phyloP scores from a whole-genome alignment of 495 filamentous ascomycete species.

The Neurospora sp. region DNA sequence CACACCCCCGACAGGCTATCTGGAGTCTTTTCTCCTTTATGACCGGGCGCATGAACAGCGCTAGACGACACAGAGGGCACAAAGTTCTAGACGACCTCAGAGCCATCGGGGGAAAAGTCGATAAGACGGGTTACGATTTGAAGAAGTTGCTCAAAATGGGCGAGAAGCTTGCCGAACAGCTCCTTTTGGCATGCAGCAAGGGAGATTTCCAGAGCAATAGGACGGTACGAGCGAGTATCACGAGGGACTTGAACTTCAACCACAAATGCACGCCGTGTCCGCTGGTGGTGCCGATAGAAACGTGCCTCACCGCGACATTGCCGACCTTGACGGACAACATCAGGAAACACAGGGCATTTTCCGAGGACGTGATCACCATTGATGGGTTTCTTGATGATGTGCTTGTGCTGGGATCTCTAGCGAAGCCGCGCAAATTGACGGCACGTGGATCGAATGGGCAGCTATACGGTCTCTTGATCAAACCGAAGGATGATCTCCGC shows the following conservation, averaged over 20 bases:
- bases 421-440: slow-evolving; percentile 83
- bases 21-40: slow-evolving; percentile 86
- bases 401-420: slow-evolving; percentile 79
- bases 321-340: slow-evolving; percentile 63
- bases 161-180: slow-evolving; percentile 72
- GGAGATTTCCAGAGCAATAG: slow-evolving; percentile 59
- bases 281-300: slow-evolving; percentile 80
- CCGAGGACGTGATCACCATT: slow-evolving; percentile 46
- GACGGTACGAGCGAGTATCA: slow-evolving; percentile 55
- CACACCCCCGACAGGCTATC: slow-evolving; percentile 81
- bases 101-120: slow-evolving; percentile 22
- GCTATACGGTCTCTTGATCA: slow-evolving; percentile 82
- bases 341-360: slow-evolving; percentile 73
- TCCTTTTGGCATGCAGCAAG: slow-evolving; percentile 69
- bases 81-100: slow-evolving; percentile 38
- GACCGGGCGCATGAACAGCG: slow-evolving; percentile 35
- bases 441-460: slow-evolving; percentile 82
- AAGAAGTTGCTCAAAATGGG: slow-evolving; percentile 62
- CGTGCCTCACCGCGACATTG: slow-evolving; percentile 70
- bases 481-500: slow-evolving; percentile 93
- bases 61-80: slow-evolving; percentile 43
- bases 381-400: slow-evolving; percentile 71
- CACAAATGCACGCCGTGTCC: slow-evolving; percentile 70
- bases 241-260: slow-evolving; percentile 70
- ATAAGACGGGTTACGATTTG: slow-evolving; percentile 39